Evolutionary conservation across 148 eudicot genomes (phyloP), one percentile per base, ranked within the genome.

Genomic region (Rheum nobile): DNA sequence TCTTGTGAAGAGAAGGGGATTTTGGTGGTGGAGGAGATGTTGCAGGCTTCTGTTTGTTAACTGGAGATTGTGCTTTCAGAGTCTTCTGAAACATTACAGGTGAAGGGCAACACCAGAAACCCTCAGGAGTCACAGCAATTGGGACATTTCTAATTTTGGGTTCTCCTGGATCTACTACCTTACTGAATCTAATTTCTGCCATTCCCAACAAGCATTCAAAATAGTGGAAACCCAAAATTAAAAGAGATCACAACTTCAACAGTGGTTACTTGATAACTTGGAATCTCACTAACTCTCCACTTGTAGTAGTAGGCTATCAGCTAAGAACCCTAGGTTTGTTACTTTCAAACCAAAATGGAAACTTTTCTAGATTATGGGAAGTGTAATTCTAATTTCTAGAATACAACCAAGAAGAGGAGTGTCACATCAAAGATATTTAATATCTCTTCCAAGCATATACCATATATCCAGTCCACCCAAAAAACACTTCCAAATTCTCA

Each of bases 21-120:
- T 76, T 85, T 31, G 78, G 74, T 37, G 81, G 54, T 59, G 72
- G 47, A 11, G 50, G 72, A 12, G 72, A 24, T 12, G 69, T 29
- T 32, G 84, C 32, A 13, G 84, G 41, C 79, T 89, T 90, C n/a
- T 85, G 78, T 77, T 87, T 93, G 82, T 76, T 87, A 19, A 79
- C 59, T 59, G 87, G 83, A 76, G 76, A 78, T 67, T 82, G 91
- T 37, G 90, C 54, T 79, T 87, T 93, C 34, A 80, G 72, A 65
- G 82, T 84, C 74, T 90, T 93, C 42, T 89, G 98, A 75, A 93
- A 93, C 47, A 76, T 91, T 43, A 83, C 89, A 32, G 98, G 96
- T n/a, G 98, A 86, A 72, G 98, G 96, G 29, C 98, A 93, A 29
- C 98, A 93, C 98, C 98, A 93, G 69, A 93, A 93, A 16, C 98